A percentile compares a stretch with the other conserved stretches of the same genome.
phyloP scores from a whole-genome alignment of 75 land plant genomes.

The Chamaecyparis obtusa region DNA sequence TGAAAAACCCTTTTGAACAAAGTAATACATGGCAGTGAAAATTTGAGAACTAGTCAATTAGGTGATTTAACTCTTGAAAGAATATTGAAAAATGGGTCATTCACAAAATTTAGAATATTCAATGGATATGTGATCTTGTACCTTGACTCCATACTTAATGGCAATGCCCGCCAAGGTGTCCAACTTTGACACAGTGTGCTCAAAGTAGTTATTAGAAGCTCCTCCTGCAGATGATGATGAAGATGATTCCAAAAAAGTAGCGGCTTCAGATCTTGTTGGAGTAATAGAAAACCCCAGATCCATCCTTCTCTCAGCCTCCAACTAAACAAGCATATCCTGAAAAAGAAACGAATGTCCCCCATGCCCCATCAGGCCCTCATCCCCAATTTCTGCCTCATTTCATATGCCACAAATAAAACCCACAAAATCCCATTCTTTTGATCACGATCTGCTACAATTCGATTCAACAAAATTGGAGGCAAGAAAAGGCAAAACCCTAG shows the following conservation, averaged over 20 bases:
- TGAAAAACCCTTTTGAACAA: neutral
- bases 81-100: neutral
- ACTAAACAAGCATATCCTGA: neutral
- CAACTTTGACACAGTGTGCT: conserved; percentile 59
- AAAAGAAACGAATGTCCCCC: neutral
- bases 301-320: neutral
- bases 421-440: neutral
- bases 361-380: conserved; percentile 6
- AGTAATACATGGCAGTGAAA: neutral
- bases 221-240: conserved; percentile 11
- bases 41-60: neutral
- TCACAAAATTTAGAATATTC: neutral
- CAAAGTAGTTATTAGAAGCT: conserved; percentile 28
- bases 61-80: too few species aligned
- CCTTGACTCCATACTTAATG: conserved; percentile 88
- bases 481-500: neutral
- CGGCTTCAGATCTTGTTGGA: neutral
- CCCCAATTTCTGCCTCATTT: neutral
- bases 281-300: neutral
- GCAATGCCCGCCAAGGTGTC: conserved; percentile 85
- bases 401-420: neutral
- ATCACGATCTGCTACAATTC: neutral
- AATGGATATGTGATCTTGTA: conserved; percentile 7
- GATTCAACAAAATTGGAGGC: neutral
- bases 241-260: neutral